Evolutionary conservation across 208 protist species (phyloP), one percentile per base, ranked within the genome.

Genomic region (Acanthamoeba healyi): DNA sequence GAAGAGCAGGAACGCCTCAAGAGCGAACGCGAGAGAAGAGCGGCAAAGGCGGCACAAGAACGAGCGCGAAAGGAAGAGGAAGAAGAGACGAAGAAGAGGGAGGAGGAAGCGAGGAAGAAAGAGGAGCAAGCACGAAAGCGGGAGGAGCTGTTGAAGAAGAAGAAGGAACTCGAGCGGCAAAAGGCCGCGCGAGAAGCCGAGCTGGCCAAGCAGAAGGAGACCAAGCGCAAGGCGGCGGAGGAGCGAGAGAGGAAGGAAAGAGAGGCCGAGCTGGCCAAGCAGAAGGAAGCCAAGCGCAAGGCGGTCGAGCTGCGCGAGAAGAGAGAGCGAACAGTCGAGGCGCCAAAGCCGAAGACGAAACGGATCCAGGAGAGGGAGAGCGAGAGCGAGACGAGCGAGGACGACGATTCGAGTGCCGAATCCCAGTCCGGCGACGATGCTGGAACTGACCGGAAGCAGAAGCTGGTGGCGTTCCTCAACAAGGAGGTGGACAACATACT

Each of bases 401-500:
- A 77, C 36, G 65, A 70, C 29, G 29, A 29, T 70, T 38, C 29
- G 24, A 36, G 32, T 15, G 61, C 24, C 32, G 61, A 77, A 42
- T 77, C 36, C 1, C 58, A 29, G 58, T 65, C 36, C 14, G 65
- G 14, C 34, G 36, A 77, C 36, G 65, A 65, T 34, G 58, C 12
- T 17, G n/a, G 26, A 5, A 12, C 15, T 2, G 24, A 77, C 9
- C 40, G 10, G 15, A 77, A 77, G 65, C 1, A 77, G 36, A 77
- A 77, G 34, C 29, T 77, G 36, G 34, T 77, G 29, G 65, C 65
- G 4, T 44, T 44, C 65, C 34, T 77, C 34, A 77, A 6, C 65
- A 77, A 77, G 29, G 15, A 77, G 65, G 65, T 77, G 34, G 65
- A 77, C 65, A 10, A 77, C 17, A 24, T 77, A 22, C 65, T 77